Evolutionary conservation across 345 rosid genomes (phyloP), one percentile per base, ranked within the genome.

Genomic region (Eucalyptus regnans): DNA sequence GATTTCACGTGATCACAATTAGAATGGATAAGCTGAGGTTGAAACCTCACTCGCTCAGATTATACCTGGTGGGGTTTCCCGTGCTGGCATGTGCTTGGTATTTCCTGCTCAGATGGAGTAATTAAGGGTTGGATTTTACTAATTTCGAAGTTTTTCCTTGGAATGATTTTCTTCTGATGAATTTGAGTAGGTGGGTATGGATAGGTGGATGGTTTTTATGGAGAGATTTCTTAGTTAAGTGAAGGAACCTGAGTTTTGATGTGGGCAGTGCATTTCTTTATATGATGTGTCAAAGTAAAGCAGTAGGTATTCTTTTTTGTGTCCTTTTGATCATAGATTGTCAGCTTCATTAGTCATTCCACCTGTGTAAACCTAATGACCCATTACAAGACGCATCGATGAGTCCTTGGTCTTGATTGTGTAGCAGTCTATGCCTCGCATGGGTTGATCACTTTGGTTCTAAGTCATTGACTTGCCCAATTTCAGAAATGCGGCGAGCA

Each of bases 401-500:
- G 84, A 76, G 84, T 41, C 84, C 84, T 76, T 20, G 48, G 15
- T 76, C 29, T 76, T 41, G 29, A 76, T 76, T 37, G 83, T 76
- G 48, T 76, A 41, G 83, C 48, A 20, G 1, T 76, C 84, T 20
- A 41, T 76, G 48, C 84, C 15, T 76, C 8, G 5, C 84, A 6
- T 41, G 48, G 14, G 84, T 76, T 86, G 54, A 50, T 8, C 60
- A 22, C 27, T 52, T 56, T 41, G 18, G 66, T 60, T 54, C 31
- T 51, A 29, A 52, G 46, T 86, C 0, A 1, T 86, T 86, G 16
- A 41, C 8, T 52, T 54, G 3, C 41, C 48, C 29, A 4, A 20
- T 23, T 1, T 64, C 93, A 95, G 99, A 97, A 94, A 93, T 95
- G 93, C 94, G 99, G 90, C 95, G 93, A 87, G 95, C 95, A 62